Evolutionary conservation across 805 yeast genomes (phyloP), one percentile per base, ranked within the genome.

Genomic region (Groenewaldozyma tartarivorans): DNA sequence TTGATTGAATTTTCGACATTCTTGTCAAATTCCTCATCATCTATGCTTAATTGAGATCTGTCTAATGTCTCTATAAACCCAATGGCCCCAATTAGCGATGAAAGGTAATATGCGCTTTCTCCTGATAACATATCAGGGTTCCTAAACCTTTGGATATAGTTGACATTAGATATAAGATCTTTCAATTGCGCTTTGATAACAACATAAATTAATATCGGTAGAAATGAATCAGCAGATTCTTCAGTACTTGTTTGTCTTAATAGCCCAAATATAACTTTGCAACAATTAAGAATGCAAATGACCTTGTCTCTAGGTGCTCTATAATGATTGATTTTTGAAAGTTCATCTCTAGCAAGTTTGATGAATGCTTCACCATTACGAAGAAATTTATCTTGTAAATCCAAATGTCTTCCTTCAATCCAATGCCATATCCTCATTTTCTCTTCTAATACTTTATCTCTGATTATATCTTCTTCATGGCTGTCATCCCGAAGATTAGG

Each of bases 281-380:
- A 90, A 40, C 92, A 78, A 61, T 92, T 94, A 47, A 92, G 68
- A 2, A 92, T 69, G 57, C 97, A 92, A 30, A 92, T 85, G 47
- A 86, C 77, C 55, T 92, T 92, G 56, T 94, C 98, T 40, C 98
- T 68, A 13, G 98, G 98, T 0, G 97, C 90, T 51, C 94, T 74
- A 58, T 81, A 94, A 40, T 75, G 70, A 58, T 82, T 81, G 53
- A 92, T 78, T 51, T 86, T 86, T 47, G 69, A 66, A 37, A 92
- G 67, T 60, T 92, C 97, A 9, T 66, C 67, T 1, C 79, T 71
- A 0, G 96, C 92, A 43, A 81, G 68, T 51, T 58, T 68, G 50
- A 77, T 71, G 59, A 77, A 88, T 19, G 71, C 68, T 18, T 68
- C 64, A 3, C 76, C 67, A 37, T 63, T 60, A 17, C 70, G 63